phyloP scores from a whole-genome alignment of 805 yeast species.

The Myxozyma nipponensis region DNA sequence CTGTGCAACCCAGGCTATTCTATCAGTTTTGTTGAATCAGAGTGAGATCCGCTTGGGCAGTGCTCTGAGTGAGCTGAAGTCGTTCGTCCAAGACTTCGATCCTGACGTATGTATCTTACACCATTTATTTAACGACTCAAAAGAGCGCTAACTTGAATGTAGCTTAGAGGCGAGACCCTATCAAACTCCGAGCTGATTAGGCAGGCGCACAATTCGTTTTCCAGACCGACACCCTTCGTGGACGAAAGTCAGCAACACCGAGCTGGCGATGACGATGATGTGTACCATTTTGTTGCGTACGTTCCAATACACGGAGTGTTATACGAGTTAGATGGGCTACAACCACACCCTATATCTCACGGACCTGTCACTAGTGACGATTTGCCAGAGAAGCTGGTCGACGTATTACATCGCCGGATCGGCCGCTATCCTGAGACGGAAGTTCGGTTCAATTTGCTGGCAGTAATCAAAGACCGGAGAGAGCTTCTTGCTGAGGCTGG shows the following conservation, averaged over 20 bases:
- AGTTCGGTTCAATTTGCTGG: slow-evolving; percentile 54
- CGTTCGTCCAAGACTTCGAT: slow-evolving; percentile 53
- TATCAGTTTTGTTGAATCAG: slow-evolving; percentile 52
- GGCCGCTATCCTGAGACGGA: slow-evolving; percentile 46
- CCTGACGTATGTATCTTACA: slow-evolving; percentile 31
- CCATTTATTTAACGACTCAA: background rate
- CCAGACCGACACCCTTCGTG: slow-evolving; percentile 50
- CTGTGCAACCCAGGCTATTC: slow-evolving; percentile 70
- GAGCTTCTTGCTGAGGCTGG: slow-evolving; percentile 39
- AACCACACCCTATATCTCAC: slow-evolving; percentile 53
- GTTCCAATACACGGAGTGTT: slow-evolving; percentile 44
- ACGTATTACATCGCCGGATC: slow-evolving; percentile 47
- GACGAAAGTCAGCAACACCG: slow-evolving; percentile 38
- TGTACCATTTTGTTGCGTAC: slow-evolving; percentile 61
- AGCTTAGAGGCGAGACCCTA: slow-evolving; percentile 56
- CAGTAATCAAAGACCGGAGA: slow-evolving; percentile 51
- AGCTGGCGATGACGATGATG: slow-evolving; percentile 37
- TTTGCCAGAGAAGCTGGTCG: slow-evolving; percentile 44
- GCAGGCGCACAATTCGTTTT: slow-evolving; percentile 57
- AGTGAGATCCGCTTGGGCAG: slow-evolving; percentile 46
- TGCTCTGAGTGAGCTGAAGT: slow-evolving; percentile 46
- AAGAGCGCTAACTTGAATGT: background rate
- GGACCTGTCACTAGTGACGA: slow-evolving; percentile 42
- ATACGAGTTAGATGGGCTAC: slow-evolving; percentile 63
- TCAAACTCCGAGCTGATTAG: slow-evolving; percentile 57